A percentile compares a stretch with the other conserved stretches of the same genome.
These are phyloP conservation scores for Fusarium metavorans DNA, from an alignment of 2,329 filamentous ascomycete genomes.

Conservation along the genomic window DNA sequence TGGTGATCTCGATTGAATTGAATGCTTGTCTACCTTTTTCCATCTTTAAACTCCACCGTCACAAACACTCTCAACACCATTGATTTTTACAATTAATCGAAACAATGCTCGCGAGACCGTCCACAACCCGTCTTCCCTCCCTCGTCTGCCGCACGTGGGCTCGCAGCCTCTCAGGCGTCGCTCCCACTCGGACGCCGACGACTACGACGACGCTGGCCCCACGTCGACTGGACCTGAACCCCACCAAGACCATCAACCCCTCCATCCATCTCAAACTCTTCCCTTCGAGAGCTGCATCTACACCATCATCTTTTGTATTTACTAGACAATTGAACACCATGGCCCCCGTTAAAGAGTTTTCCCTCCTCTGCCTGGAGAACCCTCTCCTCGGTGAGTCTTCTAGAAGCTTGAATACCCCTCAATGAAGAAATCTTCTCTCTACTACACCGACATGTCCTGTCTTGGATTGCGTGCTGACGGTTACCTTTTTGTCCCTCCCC, in stretches of 20 bases:
- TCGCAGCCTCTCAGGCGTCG: slow-evolving; percentile 38
- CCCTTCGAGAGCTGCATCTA: slow-evolving; percentile 34
- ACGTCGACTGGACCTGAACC: slow-evolving; percentile 28
- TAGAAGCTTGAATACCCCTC: not conserved
- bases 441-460: slow-evolving; percentile 12
- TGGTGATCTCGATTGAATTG: not conserved
- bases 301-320: slow-evolving; percentile 18
- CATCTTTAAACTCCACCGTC: not conserved
- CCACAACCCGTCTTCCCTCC: slow-evolving; percentile 18
- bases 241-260: slow-evolving; percentile 42
- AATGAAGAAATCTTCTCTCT: not conserved
- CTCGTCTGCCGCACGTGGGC: slow-evolving; percentile 39
- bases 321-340: slow-evolving; percentile 62
- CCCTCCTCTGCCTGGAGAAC: slow-evolving; percentile 95
- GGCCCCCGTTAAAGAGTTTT: slow-evolving; percentile 82
- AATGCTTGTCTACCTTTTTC: not conserved
- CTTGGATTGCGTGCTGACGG: slow-evolving; percentile 31
- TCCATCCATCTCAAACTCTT: slow-evolving; percentile 46
- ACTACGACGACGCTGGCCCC: slow-evolving; percentile 30
- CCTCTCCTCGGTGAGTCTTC: slow-evolving; percentile 83
- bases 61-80: not conserved
- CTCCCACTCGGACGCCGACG: slow-evolving; percentile 42
- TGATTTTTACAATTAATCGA: not conserved
- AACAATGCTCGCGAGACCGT: slow-evolving; percentile 27
- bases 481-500: slow-evolving; percentile 10